Conservation (phyloP, 2,329 filamentous ascomycete genomes). For the Pestalotiopsis sp. region DNA sequence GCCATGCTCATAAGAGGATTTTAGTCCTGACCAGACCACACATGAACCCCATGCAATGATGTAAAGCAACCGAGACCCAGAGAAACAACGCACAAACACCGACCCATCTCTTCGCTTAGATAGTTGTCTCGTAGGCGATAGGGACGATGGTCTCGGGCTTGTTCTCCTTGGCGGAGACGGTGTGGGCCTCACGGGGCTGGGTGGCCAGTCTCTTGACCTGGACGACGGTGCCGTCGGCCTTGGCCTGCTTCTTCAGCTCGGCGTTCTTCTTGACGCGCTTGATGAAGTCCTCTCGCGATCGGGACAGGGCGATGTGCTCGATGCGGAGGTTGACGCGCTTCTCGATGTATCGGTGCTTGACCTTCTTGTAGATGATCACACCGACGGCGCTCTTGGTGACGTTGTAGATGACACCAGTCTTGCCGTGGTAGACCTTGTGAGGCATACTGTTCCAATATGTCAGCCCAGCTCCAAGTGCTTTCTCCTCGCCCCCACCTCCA, state of each 20-base stretch:
- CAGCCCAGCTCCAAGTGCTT: background rate
- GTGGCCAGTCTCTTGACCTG: conserved; percentile 90
- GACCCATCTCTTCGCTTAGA: conserved; percentile 56
- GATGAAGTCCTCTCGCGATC: conserved; percentile 96
- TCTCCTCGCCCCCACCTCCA: background rate
- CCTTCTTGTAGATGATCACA: conserved; percentile 99
- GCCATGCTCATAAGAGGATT: conserved; percentile 15
- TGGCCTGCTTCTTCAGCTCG: conserved; percentile 88
- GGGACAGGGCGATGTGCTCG: conserved; percentile 94
- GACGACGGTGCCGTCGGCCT: conserved; percentile 83
- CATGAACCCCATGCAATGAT: conserved; percentile 15
- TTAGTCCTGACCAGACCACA: conserved; percentile 14
- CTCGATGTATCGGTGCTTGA: conserved; percentile 99
- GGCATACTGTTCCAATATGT: conserved; percentile 71
- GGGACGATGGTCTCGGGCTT: conserved; percentile 89
- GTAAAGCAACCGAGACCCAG: conserved; percentile 15
- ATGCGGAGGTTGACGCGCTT: conserved; percentile 99
- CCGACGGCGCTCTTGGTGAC: conserved; percentile 97
- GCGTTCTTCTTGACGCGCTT: conserved; percentile 96
- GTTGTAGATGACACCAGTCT: conserved; percentile 98
- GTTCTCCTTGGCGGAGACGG: conserved; percentile 80
- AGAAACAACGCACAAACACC: conserved; percentile 14
- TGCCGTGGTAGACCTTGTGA: conserved; percentile 99
- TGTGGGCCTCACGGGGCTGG: conserved; percentile 79
- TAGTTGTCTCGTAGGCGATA: conserved; percentile 96